Percentiles rank a stretch among this genome's conserved stretches.
Evolutionary conservation across 1,284 basidiomycete genomes (phyloP).

Genomic region (Butyriboletus regius): DNA sequence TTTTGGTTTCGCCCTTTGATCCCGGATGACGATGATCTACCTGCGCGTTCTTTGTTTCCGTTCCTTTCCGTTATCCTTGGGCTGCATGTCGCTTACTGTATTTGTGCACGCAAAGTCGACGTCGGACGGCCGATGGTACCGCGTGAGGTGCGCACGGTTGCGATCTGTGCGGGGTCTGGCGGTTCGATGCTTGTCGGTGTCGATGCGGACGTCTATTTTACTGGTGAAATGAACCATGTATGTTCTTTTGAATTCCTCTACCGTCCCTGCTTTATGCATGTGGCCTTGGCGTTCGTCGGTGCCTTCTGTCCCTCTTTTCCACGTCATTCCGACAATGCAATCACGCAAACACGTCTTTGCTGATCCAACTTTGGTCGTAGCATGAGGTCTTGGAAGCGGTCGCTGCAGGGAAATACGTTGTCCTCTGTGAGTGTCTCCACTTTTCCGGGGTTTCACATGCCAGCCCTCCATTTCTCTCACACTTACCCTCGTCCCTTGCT

Average conservation of each 20-base stretch:
- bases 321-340: constrained; percentile 8
- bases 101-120: constrained; percentile 54
- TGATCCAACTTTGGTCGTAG: constrained; percentile 35
- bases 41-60: constrained; percentile 1
- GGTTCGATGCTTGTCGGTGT: constrained; percentile 64
- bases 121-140: constrained; percentile 50
- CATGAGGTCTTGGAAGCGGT: constrained; percentile 77
- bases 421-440: constrained; percentile 55
- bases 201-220: constrained; percentile 76
- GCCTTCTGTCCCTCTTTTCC: constrained; percentile 4
- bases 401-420: constrained; percentile 64
- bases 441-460: background rate
- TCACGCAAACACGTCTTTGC: constrained; percentile 1
- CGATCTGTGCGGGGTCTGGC: constrained; percentile 81
- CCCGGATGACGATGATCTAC: constrained; percentile 20
- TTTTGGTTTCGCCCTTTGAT: constrained; percentile 6
- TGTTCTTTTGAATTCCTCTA: constrained; percentile 27
- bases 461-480: background rate
- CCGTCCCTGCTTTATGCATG: background rate
- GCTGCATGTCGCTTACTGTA: constrained; percentile 7
- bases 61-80: constrained; percentile 5
- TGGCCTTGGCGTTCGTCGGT: background rate
- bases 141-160: constrained; percentile 48
- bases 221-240: constrained; percentile 88
- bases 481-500: background rate